phyloP scores from a whole-genome alignment of 2,329 filamentous ascomycete species.

The Dryadomyces quercivorus region DNA sequence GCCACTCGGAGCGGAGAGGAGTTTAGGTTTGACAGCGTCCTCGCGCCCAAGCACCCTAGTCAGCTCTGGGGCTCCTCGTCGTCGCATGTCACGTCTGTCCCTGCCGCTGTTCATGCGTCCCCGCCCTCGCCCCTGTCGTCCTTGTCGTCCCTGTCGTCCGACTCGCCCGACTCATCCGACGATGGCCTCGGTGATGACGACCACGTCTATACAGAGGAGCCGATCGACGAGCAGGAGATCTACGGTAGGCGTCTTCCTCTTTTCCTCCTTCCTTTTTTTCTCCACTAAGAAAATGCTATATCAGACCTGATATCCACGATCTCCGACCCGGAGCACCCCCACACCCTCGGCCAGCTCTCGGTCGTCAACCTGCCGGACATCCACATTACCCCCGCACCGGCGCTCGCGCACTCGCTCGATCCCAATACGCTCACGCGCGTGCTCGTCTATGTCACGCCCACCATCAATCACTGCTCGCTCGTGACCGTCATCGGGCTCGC shows the following conservation, averaged over 20 bases:
- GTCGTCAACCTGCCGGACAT: conserved; percentile 97
- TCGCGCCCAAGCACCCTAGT: conserved; percentile 31
- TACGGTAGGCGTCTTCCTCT: conserved; percentile 51
- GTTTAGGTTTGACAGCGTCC: conserved; percentile 32
- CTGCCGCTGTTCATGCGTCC: not conserved
- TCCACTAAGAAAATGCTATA: too few species aligned
- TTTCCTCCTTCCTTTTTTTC: not conserved
- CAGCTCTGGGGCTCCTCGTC: conserved; percentile 14
- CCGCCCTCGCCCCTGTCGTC: not conserved
- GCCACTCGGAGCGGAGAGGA: conserved; percentile 34
- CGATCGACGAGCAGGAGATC: conserved; percentile 94
- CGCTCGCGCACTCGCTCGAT: conserved; percentile 22
- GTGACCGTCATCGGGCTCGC: conserved; percentile 94
- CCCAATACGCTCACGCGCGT: conserved; percentile 55
- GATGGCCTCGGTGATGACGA: conserved; percentile 20
- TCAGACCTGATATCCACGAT: conserved; percentile 88
- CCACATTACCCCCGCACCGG: conserved; percentile 53
- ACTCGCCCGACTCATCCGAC: conserved; percentile 17
- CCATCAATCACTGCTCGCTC: conserved; percentile 91
- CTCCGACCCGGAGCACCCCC: conserved; percentile 90
- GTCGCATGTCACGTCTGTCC: conserved; percentile 4
- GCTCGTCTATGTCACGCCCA: conserved; percentile 83
- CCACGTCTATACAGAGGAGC: conserved; percentile 56
- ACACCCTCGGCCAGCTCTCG: conserved; percentile 83
- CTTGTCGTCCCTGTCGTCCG: conserved; percentile 20